phyloP scores from a whole-genome alignment of 345 rosid species.

The Salix suchowensis region DNA sequence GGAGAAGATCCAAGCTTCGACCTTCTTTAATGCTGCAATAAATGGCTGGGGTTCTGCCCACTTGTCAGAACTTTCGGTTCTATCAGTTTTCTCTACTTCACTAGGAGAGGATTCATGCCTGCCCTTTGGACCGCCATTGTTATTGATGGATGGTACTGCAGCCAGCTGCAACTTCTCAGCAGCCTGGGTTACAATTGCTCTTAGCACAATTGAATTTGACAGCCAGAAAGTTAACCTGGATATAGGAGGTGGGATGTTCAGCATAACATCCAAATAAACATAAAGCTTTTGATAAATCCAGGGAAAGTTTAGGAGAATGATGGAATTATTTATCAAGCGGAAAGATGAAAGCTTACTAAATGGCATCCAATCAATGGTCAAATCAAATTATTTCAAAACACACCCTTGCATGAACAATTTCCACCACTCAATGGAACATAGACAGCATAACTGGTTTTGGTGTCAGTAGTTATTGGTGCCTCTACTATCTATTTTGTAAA shows the following conservation, averaged over 20 bases:
- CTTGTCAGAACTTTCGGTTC: conserved; percentile 31
- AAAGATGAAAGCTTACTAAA: neutral
- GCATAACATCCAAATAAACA: neutral
- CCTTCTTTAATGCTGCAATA: conserved; percentile 61
- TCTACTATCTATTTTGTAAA: neutral
- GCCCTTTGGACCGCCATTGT: conserved; percentile 7
- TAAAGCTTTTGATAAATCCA: conserved; percentile 3
- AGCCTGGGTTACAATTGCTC: conserved; percentile 55
- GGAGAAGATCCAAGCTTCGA: conserved; percentile 88
- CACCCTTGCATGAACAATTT: neutral
- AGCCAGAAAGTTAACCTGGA: conserved; percentile 89
- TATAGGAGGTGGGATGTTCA: conserved; percentile 13
- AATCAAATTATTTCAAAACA: neutral
- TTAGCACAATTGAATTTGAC: conserved; percentile 72
- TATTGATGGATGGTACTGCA: conserved; percentile 1
- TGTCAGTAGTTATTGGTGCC: neutral
- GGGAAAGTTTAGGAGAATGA: neutral
- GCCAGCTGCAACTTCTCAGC: conserved; percentile 30
- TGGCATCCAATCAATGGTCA: neutral
- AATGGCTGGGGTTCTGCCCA: conserved; percentile 65
- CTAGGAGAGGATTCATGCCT: conserved; percentile 1
- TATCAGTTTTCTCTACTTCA: conserved; percentile 14
- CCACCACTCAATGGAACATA: neutral
- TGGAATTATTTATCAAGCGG: neutral
- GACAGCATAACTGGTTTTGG: neutral